phyloP scores from a whole-genome alignment of 2,329 filamentous ascomycete species.

The Myotisia sp. region DNA sequence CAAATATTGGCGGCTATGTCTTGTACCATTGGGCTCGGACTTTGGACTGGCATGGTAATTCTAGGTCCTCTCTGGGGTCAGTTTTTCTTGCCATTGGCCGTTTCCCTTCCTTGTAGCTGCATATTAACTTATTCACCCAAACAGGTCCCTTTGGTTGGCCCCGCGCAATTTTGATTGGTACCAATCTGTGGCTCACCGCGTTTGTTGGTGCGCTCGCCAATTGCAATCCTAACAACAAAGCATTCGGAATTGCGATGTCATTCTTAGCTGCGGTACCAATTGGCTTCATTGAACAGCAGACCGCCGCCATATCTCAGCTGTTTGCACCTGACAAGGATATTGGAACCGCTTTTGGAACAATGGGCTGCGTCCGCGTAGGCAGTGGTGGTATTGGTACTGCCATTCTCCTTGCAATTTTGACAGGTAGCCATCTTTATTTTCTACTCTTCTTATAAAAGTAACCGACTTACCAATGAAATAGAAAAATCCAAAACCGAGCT shows the following conservation, averaged over 20 bases:
- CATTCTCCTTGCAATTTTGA: slow-evolving; percentile 3
- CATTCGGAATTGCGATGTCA: slow-evolving; percentile 3
- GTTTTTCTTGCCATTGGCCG: too few relatives aligned
- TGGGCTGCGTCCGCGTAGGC: slow-evolving; percentile 2
- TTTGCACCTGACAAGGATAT: slow-evolving; percentile 4
- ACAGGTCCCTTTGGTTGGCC: slow-evolving; percentile 4
- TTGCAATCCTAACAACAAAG: slow-evolving; percentile 2
- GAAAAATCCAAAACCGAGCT: not conserved
- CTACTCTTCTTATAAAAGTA: not conserved
- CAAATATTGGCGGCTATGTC: too few relatives aligned
- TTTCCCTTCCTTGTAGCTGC: not conserved
- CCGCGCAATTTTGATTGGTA: not conserved
- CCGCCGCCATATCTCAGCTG: slow-evolving; percentile 4
- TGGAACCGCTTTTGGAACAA: slow-evolving; percentile 5
- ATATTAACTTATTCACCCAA: not conserved
- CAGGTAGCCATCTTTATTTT: slow-evolving; percentile 1
- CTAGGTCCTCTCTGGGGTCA: slow-evolving; percentile 5
- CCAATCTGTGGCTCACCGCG: slow-evolving; percentile 3
- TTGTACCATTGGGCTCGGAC: too few relatives aligned
- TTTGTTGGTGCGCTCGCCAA: slow-evolving; percentile 3
- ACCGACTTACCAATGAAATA: not conserved
- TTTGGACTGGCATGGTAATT: too few relatives aligned
- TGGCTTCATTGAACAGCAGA: slow-evolving; percentile 6
- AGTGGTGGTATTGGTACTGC: slow-evolving; percentile 5
- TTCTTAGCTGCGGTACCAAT: slow-evolving; percentile 3